Percentiles rank a stretch among this genome's conserved stretches.
Conservation (phyloP, 768 basidiomycete genomes). For the Trametopsis cervina region DNA sequence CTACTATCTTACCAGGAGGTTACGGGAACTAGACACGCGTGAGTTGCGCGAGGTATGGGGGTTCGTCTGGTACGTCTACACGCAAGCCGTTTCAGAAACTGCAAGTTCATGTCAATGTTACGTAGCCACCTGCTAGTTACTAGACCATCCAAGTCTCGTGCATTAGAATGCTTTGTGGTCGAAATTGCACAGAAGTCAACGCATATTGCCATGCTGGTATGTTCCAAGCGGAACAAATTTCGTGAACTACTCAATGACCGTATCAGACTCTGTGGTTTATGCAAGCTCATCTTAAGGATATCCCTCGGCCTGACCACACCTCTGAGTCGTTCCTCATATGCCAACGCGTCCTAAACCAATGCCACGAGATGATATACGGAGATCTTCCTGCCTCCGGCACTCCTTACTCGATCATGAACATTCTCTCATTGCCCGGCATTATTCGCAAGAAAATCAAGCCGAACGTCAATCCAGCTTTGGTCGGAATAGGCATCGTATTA, state of each 20-base stretch:
- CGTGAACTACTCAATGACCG: conserved; percentile 8
- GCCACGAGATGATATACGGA: conserved; percentile 95
- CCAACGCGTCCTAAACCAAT: conserved; percentile 82
- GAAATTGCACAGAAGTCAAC: conserved; percentile 86
- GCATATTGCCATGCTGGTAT: conserved; percentile 90
- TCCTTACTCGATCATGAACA: conserved; percentile 59
- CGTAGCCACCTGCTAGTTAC: conserved; percentile 89
- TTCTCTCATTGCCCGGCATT: conserved; percentile 43
- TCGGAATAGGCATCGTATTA: conserved; percentile 79
- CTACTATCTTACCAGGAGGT: conserved; percentile 77
- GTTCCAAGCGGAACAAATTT: conserved; percentile 30
- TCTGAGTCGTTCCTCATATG: conserved; percentile 85
- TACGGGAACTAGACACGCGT: conserved; percentile 56
- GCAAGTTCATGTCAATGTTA: no score
- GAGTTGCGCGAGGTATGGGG: conserved; percentile 86
- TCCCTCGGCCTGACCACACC: conserved; percentile 48
- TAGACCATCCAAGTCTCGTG: conserved; percentile 83
- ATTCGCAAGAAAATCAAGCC: conserved; percentile 61
- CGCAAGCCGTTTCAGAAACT: no score
- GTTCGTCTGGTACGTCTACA: conserved; percentile 68
- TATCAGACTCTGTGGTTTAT: conserved; percentile 94
- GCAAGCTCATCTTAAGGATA: conserved; percentile 89
- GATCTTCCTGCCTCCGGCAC: conserved; percentile 65
- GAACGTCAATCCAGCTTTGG: conserved; percentile 64
- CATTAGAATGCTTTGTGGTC: conserved; percentile 90